Base-by-base conservation (phyloP, 2,329 filamentous ascomycete species). In the Curvularia verruculosa region DNA sequence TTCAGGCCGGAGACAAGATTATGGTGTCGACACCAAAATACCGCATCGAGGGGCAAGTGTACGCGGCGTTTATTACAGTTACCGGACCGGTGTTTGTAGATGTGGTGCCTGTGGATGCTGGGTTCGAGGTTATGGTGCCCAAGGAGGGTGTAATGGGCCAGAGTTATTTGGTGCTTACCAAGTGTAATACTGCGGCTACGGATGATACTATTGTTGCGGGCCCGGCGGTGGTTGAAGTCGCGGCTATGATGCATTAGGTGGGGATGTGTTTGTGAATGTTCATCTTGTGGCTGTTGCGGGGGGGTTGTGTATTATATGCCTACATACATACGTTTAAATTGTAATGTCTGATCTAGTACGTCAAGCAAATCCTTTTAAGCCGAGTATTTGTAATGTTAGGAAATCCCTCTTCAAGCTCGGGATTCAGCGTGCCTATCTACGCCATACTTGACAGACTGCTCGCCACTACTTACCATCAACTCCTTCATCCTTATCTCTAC, bases 201-300 rank as follows among this genome's bases (percentile, higher is more conserved):
- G 67, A 69, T 10, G 67, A 69, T 49, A 67, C 62, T n/a, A 67
- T 66, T 31, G 54, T 69, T 15, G 67, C 67, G 40, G 65, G 67
- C 1, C 67, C 67, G 0, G 65, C 65, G 1, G 39, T 69, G 53
- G 56, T 69, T 23, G 67, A 69, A 59, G 60, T 69, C 29, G 60
- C 59, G 26, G 46, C 54, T 21, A 54, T 54, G 13, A 52, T 49
- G 24, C 15, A 18, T 9, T 46, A 46, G 29, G 24, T 31, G 26
- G 3, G 26, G 3, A 15, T 5, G 4, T 9, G 13, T 39, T 15
- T 39, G n/a, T 10, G 12, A 13, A n/a, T 39, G n/a, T 39, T 6
- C 3, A 10, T 19, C 19, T 39, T 19, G 10, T 18, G n/a, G 36
- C n/a, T 39, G n/a, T 19, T 15, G 4, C 9, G n/a, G 34, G 9